Evolutionary conservation across 2,329 filamentous ascomycete genomes (phyloP), one percentile per base, ranked within the genome.

Genomic region (Pseudogymnoascus sp.): DNA sequence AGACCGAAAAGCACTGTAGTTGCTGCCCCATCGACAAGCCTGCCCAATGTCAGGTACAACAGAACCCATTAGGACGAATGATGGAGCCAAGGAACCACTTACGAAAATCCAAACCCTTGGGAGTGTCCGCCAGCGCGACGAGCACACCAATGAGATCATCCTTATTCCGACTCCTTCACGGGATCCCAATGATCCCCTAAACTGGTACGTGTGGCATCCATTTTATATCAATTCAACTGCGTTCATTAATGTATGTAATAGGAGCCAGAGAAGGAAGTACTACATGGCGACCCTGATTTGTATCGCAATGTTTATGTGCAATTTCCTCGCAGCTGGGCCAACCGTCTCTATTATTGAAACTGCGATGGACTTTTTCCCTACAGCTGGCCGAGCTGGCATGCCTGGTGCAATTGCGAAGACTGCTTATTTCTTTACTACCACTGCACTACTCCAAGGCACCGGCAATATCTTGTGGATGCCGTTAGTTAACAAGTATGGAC

Each of bases 101-200:
- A 62, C 61, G 23, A 63, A 43, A 46, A 36, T 63, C 9, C 38
- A 63, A 12, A 67, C 67, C 3, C 63, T 69, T 2, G 67, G 67
- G 25, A 66, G 38, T 42, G 43, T 68, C 28, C 66, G 66, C 11
- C 63, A 66, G 37, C 62, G 66, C 25, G n/a, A 69, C 59, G 66
- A 65, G 46, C 63, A 67, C 31, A 69, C 67, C 7, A 63, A 70
- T n/a, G 69, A 70, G 38, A 71, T 72, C 40, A 70, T 71, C 49
- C 63, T 72, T 16, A 68, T 73, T 28, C 71, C 71, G 31, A 68
- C 67, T 11, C 74, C 74, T 4, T 73, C 70, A 34, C 64, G 69
- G 6, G 74, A 76, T 65, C 73, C 72, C 5, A 72, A 76, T 36
- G 74, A 75, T 64, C 74, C 74, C 3, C 64, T 76, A 8, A 76